Evolutionary conservation across 108 stramenopile species (phyloP), one percentile per base, ranked within the genome.

Genomic region (Parietichytrium sp.): DNA sequence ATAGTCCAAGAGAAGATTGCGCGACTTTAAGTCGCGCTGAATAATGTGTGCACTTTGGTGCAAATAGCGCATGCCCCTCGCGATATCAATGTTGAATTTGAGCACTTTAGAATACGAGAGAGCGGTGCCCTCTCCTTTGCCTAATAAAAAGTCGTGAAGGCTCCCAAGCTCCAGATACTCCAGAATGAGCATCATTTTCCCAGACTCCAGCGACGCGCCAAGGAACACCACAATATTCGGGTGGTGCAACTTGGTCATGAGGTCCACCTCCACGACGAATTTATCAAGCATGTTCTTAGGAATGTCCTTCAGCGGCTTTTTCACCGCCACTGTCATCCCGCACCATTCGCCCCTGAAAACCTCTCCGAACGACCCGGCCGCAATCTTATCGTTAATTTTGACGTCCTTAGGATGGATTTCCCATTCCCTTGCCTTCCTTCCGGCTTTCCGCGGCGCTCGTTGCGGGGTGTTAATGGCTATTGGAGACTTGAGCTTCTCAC

Each of bases 41-140:
- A 85, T 81, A 25, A 85, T 52, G 26, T 81, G 26, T 3, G 45
- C 84, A 3, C 81, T 45, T n/a, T 45, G 18, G 52, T 85, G 85
- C 47, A 85, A 47, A 54, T 85, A 85, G 4, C 79, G 51, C 85
- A 85, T 83, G 18, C 85, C 85, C 6, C 81, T 49, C 10, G 80
- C 82, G 4, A 31, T 49, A 54, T 83, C 85, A 0, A 55, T 33
- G 27, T 54, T 54, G 29, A 84, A 72, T n/a, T 61, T 55, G 16
- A 84, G 13, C 48, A 79, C 51, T 51, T 80, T 52, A n/a, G 33
- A 18, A 16, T 53, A 53, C 13, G 30, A 54, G 0, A 53, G 30
- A 2, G 12, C 38, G 16, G 20, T 42, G 20, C 1, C 29, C 49
- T 50, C 27, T n/a, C 50, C 61, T 30, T 48, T 20, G 20, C 26